Evolutionary conservation across 1,284 basidiomycete species (phyloP), one percentile per base, ranked within the genome.

Genomic region (Agaricales sp.): DNA sequence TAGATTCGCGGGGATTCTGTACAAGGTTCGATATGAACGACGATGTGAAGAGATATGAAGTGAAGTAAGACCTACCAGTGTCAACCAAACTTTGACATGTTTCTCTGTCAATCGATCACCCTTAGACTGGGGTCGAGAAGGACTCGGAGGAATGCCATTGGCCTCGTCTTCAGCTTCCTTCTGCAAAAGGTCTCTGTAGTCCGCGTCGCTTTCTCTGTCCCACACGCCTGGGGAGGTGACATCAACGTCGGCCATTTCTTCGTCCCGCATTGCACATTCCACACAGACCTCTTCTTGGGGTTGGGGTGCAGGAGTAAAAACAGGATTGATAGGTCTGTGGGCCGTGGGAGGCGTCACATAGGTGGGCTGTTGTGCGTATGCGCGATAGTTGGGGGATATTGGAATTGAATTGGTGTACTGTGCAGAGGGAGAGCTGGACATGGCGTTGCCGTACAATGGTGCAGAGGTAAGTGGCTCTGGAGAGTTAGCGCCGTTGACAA

Each of bases 231-330:
- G 80, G 23, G 85, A 82, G 1, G 83, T 77, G 19, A 97, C 95
- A 61, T 87, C 78, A 22, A 99, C 91, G 65, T 97, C 95, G 26
- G 88, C 92, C 87, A 99, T 92, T 63, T 99, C 95, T 61, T 95
- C 84, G 68, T 99, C 95, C 41, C 95, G 85, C 95, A 99, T 99
- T 59, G 96, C 91, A 64, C 95, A 99, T 68, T 99, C 95, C 45
- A 98, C 74, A 60, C 95, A 99, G 41, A 98, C 73, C 64, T 97
- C 93, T 58, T 86, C 84, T 54, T 73, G 79, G 18, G 67, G 74
- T 48, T 59, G 68, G 57, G 63, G 67, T 41, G 73, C 68, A 25
- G 77, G 74, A 11, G 75, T 70, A 58, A 77, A 78, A 19, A 78
- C 69, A 13, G 81, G 75, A 51, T 80, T 79, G 48, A 80, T 69